Conservation (phyloP, 768 basidiomycete species). For the Lactifluus hygrophoroides region DNA sequence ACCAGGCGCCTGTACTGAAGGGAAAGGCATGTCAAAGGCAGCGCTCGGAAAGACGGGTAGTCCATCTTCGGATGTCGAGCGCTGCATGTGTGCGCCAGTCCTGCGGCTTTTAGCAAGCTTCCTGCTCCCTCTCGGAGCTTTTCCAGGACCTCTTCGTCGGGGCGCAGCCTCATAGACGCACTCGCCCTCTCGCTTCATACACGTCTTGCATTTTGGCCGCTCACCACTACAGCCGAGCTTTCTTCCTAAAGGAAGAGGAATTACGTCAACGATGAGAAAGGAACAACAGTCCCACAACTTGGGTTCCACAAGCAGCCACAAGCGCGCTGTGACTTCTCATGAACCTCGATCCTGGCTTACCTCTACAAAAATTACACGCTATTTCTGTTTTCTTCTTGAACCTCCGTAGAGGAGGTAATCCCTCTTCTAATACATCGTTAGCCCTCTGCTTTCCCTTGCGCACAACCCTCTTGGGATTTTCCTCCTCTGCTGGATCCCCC, state of each 20-base stretch:
- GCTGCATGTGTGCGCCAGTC: background rate
- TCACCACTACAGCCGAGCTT: conserved; percentile 70
- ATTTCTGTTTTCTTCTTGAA: conserved; percentile 42
- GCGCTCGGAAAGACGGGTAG: background rate
- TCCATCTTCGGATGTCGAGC: background rate
- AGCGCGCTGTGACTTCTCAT: conserved; percentile 1
- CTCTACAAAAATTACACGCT: conserved; percentile 74
- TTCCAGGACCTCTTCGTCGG: conserved; percentile 66
- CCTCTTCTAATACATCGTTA: background rate
- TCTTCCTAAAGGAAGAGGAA: conserved; percentile 38
- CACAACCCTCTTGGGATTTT: background rate
- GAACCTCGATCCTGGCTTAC: conserved; percentile 31
- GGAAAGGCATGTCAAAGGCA: conserved; percentile 1
- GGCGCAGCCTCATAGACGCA: conserved; percentile 47
- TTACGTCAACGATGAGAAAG: conserved; percentile 7
- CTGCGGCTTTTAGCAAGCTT: conserved; percentile 3
- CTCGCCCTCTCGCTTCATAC: conserved; percentile 40
- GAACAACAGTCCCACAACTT: conserved; percentile 5
- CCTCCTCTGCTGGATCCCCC: conserved; percentile 4
- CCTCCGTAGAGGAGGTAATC: conserved; percentile 13
- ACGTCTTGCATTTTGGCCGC: conserved; percentile 56
- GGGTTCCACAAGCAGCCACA: conserved; percentile 9
- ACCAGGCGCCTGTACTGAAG: background rate
- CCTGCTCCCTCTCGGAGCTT: conserved; percentile 51
- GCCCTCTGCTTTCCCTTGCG: conserved; percentile 11